A percentile compares a stretch with the other conserved stretches of the same genome.
Evolutionary conservation across 2,329 filamentous ascomycete species (phyloP).

Genomic region (Colletotrichum orbiculare): DNA sequence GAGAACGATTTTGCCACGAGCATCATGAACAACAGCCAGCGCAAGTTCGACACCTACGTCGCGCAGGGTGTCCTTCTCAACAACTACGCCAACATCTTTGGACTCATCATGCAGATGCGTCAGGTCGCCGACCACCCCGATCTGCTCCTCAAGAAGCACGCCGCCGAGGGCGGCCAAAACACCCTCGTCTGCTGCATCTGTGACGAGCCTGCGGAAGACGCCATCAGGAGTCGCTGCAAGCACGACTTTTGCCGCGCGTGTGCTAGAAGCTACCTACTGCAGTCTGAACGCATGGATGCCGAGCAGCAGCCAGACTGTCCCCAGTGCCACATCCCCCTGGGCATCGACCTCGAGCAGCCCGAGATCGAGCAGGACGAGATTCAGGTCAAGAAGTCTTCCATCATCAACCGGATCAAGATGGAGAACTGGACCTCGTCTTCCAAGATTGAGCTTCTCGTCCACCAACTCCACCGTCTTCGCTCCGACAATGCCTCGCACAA

Average conservation of each 20-base stretch:
- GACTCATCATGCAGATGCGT: conserved; percentile 98
- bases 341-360: conserved; percentile 93
- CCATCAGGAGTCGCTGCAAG: conserved; percentile 89
- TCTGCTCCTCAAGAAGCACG: conserved; percentile 88
- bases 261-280: conserved; percentile 70
- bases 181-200: conserved; percentile 93
- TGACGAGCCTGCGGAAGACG: conserved; percentile 95
- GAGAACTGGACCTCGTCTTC: conserved; percentile 98
- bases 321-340: conserved; percentile 87
- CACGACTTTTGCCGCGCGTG: conserved; percentile 73
- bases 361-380: conserved; percentile 93
- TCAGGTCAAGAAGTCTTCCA: conserved; percentile 91
- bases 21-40: conserved; percentile 91
- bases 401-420: conserved; percentile 99
- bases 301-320: conserved; percentile 77
- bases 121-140: conserved; percentile 98
- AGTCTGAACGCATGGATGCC: conserved; percentile 63
- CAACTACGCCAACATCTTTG: conserved; percentile 99
- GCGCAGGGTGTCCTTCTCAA: conserved; percentile 93
- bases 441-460: conserved; percentile 96
- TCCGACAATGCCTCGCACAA: conserved; percentile 95
- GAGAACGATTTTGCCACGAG: conserved; percentile 95
- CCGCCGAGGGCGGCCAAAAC: conserved; percentile 85
- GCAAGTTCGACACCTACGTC: conserved; percentile 96
- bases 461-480: conserved; percentile 90